These are phyloP conservation scores for Colletotrichum abscissum DNA, from an alignment of 2,329 filamentous ascomycete genomes.

Conservation along the genomic window DNA sequence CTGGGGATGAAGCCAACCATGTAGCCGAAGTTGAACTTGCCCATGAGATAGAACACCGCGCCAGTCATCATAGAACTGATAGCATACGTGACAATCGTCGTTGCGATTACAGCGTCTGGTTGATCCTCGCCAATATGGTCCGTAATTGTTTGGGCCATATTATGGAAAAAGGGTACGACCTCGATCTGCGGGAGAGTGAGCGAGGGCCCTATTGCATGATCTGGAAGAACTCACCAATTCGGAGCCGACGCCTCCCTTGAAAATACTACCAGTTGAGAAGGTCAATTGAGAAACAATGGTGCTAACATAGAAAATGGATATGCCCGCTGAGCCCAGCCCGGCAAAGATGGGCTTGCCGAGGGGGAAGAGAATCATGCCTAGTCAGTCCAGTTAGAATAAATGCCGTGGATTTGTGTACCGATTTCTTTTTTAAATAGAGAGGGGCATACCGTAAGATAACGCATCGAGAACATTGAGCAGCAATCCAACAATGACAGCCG, in stretches of 20 bases:
- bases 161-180: conserved; percentile 98
- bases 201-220: conserved; percentile 6
- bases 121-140: conserved; percentile 81
- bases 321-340: conserved; percentile 88
- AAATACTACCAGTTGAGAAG: conserved; percentile 88
- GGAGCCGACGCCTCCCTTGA: conserved; percentile 91
- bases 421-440: not conserved
- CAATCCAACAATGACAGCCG: conserved; percentile 88
- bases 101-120: conserved; percentile 88
- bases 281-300: conserved; percentile 94
- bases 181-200: conserved; percentile 73
- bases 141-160: conserved; percentile 94
- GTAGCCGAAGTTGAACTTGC: conserved; percentile 86
- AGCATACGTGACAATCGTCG: conserved; percentile 91
- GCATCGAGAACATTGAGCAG: conserved; percentile 95
- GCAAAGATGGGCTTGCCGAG: conserved; percentile 88
- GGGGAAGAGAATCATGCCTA: conserved; percentile 93
- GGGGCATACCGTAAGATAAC: conserved; percentile 81
- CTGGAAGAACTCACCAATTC: conserved; percentile 74
- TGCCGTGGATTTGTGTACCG: conserved; percentile 12
- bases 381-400: conserved; percentile 29
- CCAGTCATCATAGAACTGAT: conserved; percentile 93
- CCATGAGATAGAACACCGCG: conserved; percentile 90
- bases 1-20: conserved; percentile 97
- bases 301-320: conserved; percentile 99